Percentiles rank a stretch among this genome's conserved stretches.
phyloP scores from a whole-genome alignment of 2,329 filamentous ascomycete species.

The Stenocarpella maydis region DNA sequence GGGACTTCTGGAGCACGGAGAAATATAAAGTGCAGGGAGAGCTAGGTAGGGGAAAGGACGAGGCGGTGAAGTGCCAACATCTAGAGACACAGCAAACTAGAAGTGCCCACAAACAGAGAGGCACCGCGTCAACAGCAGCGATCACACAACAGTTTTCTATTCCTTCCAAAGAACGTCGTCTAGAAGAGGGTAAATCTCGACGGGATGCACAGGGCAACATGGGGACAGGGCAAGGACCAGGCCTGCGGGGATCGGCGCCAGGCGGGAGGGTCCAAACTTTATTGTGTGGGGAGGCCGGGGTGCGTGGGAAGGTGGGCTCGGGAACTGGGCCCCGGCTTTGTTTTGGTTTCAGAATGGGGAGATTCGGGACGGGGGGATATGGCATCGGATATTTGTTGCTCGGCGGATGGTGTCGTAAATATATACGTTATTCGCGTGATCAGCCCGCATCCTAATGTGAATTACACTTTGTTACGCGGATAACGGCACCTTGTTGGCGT shows the following conservation, averaged over 20 bases:
- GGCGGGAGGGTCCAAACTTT: slow-evolving; percentile 26
- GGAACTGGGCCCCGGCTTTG: slow-evolving; percentile 9
- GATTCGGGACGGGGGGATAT: slow-evolving; percentile 3
- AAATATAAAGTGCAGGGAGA: background rate
- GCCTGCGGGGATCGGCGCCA: slow-evolving; percentile 32
- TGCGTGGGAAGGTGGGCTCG: background rate
- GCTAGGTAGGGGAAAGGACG: background rate
- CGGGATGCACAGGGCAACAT: slow-evolving; percentile 27
- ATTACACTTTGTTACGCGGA: slow-evolving; percentile 12
- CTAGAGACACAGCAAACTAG: slow-evolving; percentile 11
- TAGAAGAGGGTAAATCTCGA: slow-evolving; percentile 29
- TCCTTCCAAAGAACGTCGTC: slow-evolving; percentile 22
- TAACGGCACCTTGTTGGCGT: background rate
- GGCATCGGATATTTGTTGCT: background rate
- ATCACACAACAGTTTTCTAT: background rate
- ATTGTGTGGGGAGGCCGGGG: slow-evolving; percentile 18
- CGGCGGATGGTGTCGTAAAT: slow-evolving; percentile 1
- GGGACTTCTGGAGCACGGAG: background rate
- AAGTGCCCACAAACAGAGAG: background rate
- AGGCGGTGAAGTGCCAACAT: slow-evolving; percentile 15
- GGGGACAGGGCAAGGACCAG: slow-evolving; percentile 32
- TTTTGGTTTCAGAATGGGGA: slow-evolving; percentile 14
- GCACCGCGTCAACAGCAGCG: slow-evolving; percentile 4
- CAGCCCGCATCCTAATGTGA: background rate
- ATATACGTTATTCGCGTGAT: background rate